These are phyloP conservation scores for Diaporthe longicolla DNA, from an alignment of 2,329 filamentous ascomycete genomes.

Conservation along the genomic window DNA sequence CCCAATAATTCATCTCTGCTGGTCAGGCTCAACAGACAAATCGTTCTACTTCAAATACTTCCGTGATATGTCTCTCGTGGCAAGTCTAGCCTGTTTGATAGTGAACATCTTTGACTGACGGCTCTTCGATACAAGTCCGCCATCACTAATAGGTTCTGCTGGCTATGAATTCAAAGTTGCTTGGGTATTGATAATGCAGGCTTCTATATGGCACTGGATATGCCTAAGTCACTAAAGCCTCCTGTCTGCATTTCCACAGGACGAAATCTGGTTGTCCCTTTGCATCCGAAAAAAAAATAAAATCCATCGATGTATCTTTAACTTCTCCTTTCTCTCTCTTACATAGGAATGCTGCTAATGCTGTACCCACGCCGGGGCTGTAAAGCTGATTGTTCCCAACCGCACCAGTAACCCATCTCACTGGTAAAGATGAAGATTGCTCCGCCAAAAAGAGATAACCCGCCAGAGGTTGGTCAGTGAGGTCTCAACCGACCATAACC, in stretches of 20 bases:
- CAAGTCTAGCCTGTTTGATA: background rate
- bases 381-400: background rate
- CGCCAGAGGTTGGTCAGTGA: background rate
- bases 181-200: background rate
- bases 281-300: constrained; percentile 4
- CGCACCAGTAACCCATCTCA: background rate
- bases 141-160: background rate
- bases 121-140: background rate
- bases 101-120: too few relatives aligned
- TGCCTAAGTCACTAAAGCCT: background rate
- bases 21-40: background rate
- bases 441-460: background rate
- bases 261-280: background rate
- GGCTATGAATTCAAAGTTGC: background rate
- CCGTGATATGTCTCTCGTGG: background rate
- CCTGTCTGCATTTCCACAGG: background rate
- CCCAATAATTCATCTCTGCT: background rate
- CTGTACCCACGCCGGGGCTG: background rate
- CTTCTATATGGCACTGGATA: background rate
- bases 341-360: constrained; percentile 5
- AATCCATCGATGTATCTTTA: background rate
- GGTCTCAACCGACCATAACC: background rate
- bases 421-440: background rate
- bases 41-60: background rate
- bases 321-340: background rate